These are phyloP conservation scores for Trypanosoma theileri DNA, from an alignment of 208 protist species.

Conservation along the genomic window DNA sequence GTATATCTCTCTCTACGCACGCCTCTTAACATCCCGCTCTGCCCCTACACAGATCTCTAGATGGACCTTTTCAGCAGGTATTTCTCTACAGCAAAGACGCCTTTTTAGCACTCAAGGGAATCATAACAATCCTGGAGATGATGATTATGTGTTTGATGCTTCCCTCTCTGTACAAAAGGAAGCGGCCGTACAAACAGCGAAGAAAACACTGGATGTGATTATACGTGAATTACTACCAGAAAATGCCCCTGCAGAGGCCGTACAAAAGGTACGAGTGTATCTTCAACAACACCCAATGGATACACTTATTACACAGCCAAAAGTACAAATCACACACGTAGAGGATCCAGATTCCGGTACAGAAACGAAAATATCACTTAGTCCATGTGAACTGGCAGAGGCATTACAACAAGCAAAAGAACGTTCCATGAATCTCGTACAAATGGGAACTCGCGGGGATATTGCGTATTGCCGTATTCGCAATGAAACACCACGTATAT, in stretches of 20 bases:
- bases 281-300: constrained; percentile 81
- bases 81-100: background rate
- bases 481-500: constrained; percentile 58
- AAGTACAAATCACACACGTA: constrained; percentile 86
- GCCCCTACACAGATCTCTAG: too few relatives aligned
- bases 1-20: too few relatives aligned
- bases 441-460: constrained; percentile 75
- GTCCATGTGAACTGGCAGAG: constrained; percentile 61
- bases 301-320: constrained; percentile 55
- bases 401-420: constrained; percentile 68
- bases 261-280: constrained; percentile 59
- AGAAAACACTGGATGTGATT: constrained; percentile 56
- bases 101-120: constrained; percentile 10
- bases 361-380: constrained; percentile 64
- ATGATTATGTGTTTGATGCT: constrained; percentile 80
- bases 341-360: constrained; percentile 65
- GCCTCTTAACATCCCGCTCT: too few relatives aligned
- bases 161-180: constrained; percentile 76
- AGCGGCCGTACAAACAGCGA: constrained; percentile 62
- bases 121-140: constrained; percentile 11
- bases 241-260: constrained; percentile 45
- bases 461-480: constrained; percentile 83
- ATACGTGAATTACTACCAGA: constrained; percentile 56
- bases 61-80: background rate
- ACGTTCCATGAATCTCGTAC: constrained; percentile 74